phyloP scores from a whole-genome alignment of 345 rosid genomes.

The Balakata baccata region DNA sequence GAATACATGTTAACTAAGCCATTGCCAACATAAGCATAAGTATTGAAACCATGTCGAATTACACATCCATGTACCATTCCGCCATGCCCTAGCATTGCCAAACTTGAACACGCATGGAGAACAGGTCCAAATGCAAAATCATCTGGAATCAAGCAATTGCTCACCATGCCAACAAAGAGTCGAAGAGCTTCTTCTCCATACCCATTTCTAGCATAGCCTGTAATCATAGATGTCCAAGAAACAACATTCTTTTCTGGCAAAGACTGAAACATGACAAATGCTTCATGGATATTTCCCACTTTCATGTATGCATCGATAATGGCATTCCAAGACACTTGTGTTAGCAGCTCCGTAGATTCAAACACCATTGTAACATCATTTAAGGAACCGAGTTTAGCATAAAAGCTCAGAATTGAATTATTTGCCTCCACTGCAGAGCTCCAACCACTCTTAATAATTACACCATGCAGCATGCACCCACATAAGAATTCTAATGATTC shows the following conservation, averaged over 20 bases:
- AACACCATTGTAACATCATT: constrained; percentile 52
- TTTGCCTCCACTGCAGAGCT: constrained; percentile 50
- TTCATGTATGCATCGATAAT: constrained; percentile 67
- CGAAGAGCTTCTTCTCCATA: constrained; percentile 54
- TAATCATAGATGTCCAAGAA: constrained; percentile 75
- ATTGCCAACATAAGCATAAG: constrained; percentile 60
- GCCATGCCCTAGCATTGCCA: constrained; percentile 56
- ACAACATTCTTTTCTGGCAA: constrained; percentile 56
- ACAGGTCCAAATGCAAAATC: constrained; percentile 57
- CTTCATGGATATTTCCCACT: constrained; percentile 50
- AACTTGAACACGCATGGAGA: constrained; percentile 69
- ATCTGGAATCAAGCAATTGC: constrained; percentile 37
- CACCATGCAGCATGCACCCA: constrained; percentile 55
- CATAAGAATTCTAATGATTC: constrained; percentile 37
- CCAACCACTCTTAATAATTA: constrained; percentile 72
- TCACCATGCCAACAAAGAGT: constrained; percentile 51
- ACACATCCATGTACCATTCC: constrained; percentile 67
- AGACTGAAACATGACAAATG: constrained; percentile 39
- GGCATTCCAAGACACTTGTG: constrained; percentile 68
- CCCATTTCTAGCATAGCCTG: constrained; percentile 60
- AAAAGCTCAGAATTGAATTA: constrained; percentile 67
- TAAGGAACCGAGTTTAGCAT: constrained; percentile 49
- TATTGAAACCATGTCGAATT: constrained; percentile 49
- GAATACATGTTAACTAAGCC: constrained; percentile 76
- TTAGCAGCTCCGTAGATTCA: constrained; percentile 40